Evolutionary conservation across 495 filamentous ascomycete genomes (phyloP), one percentile per base, ranked within the genome.

Genomic region (Beverwykella pulmonaria): DNA sequence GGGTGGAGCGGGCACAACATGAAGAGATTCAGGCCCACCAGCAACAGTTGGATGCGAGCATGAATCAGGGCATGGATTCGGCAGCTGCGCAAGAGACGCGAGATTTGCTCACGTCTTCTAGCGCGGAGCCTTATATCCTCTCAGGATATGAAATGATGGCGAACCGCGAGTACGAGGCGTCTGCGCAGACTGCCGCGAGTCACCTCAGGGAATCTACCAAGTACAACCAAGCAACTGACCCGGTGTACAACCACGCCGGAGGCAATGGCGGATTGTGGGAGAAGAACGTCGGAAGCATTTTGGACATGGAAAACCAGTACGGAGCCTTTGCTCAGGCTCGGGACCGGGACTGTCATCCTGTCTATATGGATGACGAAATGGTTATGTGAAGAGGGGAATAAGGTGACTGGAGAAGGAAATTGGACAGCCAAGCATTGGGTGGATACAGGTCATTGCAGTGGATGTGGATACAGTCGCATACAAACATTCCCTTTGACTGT

Each of bases 231-330:
- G 62, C 73, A 1, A 71, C 69, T 19, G 74, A 76, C 48, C 73
- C 73, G 36, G 71, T 70, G 14, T 75, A 72, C 52, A 69, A 74
- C 15, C 23, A 26, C 7, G 32, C 27, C 32, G 50, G 66, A 19
- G 46, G 25, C 19, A 53, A 67, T 19, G 32, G 41, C 15, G 59
- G 64, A 15, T 52, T 67, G 53, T 69, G 65, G 71, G 56, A 63
- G 54, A 72, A 74, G 67, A 30, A 56, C 22, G 58, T 52, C 9
- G 67, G 63, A 19, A 69, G 67, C 41, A 47, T 73, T 8, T 44
- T 69, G 64, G 68, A 72, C 41, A 76, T 76, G 74, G 74, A 76
- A 58, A 74, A 76, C 49, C 72, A 74, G 60, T 76, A 75, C 50
- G 74, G 74, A 4, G 68, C 67, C n/a, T 75, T 68, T 49, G 74